These are phyloP conservation scores for Comarum palustre DNA, from an alignment of 306 rosid genomes.

Conservation along the genomic window DNA sequence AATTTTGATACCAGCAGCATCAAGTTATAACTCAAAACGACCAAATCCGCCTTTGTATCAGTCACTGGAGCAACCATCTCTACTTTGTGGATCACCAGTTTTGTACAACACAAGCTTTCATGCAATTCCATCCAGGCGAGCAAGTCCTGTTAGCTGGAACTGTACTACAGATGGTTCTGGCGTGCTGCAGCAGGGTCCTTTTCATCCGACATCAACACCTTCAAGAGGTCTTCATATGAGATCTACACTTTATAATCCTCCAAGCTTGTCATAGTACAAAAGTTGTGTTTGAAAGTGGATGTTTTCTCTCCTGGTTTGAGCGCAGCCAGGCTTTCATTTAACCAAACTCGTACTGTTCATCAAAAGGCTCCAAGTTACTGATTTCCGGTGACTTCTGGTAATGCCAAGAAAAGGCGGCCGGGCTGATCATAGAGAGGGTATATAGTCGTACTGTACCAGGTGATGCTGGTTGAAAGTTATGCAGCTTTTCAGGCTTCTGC, in stretches of 20 bases:
- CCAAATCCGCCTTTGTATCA: constrained; percentile 26
- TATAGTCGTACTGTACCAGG: constrained; percentile 16
- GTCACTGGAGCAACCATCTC: constrained; percentile 25
- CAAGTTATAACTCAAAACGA: constrained; percentile 24
- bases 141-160: constrained; percentile 41
- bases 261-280: constrained; percentile 20
- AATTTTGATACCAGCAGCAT: constrained; percentile 19
- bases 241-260: constrained; percentile 28
- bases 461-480: constrained; percentile 21
- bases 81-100: constrained; percentile 24
- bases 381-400: constrained; percentile 21
- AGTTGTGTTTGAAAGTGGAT: constrained; percentile 5
- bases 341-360: constrained; percentile 17
- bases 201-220: constrained; percentile 18
- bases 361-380: constrained; percentile 6
- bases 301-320: constrained; percentile 11
- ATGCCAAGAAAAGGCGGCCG: constrained; percentile 7
- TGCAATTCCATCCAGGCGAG: constrained; percentile 27
- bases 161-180: constrained; percentile 31
- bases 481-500: constrained; percentile 32
- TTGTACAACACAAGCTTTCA: constrained; percentile 25
- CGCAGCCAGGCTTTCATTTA: constrained; percentile 7
- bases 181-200: constrained; percentile 27
- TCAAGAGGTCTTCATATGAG: constrained; percentile 29
- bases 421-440: constrained; percentile 15